These are phyloP conservation scores for Moringa oleifera DNA, from an alignment of 345 rosid genomes.

Conservation along the genomic window DNA sequence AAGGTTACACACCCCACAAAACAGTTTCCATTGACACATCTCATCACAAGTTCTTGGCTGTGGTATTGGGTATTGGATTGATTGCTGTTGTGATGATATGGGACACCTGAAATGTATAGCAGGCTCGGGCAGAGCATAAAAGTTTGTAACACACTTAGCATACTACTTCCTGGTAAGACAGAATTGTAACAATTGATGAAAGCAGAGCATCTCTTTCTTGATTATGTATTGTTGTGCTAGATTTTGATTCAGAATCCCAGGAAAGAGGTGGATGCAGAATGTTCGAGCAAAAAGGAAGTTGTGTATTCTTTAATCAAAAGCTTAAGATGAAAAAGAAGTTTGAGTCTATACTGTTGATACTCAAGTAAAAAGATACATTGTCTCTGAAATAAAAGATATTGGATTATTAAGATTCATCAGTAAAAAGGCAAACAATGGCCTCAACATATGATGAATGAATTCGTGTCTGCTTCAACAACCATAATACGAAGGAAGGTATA, in stretches of 20 bases:
- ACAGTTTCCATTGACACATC: conserved; percentile 36
- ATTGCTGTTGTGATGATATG: conserved; percentile 71
- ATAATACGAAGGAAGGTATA: too few relatives aligned
- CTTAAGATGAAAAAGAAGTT: not conserved
- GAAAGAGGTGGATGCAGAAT: too few relatives aligned
- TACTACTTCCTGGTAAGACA: too few relatives aligned
- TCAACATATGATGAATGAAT: not conserved
- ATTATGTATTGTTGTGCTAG: too few relatives aligned
- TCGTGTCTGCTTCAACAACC: not conserved
- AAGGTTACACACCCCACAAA: conserved; percentile 44
- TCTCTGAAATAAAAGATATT: too few relatives aligned
- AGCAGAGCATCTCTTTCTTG: too few relatives aligned
- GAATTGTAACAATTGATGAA: too few relatives aligned
- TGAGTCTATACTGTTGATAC: not conserved
- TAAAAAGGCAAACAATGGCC: not conserved
- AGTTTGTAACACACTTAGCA: too few relatives aligned
- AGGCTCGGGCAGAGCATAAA: not conserved
- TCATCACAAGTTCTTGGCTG: conserved; percentile 47
- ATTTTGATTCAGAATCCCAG: too few relatives aligned
- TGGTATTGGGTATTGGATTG: conserved; percentile 49
- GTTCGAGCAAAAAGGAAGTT: too few relatives aligned
- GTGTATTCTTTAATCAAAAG: not conserved
- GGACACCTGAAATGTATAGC: conserved; percentile 38
- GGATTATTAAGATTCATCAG: too few relatives aligned
- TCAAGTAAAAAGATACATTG: too few relatives aligned